Percentiles rank a stretch among this genome's conserved stretches.
These are phyloP conservation scores for Chalaropsis thielavioides DNA, from an alignment of 2,329 filamentous ascomycete genomes.

Conservation along the genomic window DNA sequence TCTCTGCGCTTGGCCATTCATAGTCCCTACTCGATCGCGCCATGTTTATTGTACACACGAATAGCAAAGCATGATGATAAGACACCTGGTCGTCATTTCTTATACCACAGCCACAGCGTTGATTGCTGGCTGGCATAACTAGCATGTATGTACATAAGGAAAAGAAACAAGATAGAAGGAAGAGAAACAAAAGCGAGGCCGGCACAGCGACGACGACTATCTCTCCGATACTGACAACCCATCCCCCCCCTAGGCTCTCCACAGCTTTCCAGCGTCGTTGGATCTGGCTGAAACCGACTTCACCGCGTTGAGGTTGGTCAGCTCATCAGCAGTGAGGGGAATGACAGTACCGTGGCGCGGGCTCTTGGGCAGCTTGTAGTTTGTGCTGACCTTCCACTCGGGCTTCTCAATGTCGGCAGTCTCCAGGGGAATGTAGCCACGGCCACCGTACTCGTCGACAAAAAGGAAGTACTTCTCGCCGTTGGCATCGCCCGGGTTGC, in stretches of 20 bases:
- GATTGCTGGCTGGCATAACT: not conserved
- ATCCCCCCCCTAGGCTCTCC: not conserved
- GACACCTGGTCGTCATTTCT: not conserved
- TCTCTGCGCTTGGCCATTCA: not conserved
- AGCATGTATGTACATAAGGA: not conserved
- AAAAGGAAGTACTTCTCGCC: slow-evolving; percentile 42
- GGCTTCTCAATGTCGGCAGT: slow-evolving; percentile 35
- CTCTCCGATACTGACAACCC: no score
- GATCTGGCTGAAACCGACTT: slow-evolving; percentile 13
- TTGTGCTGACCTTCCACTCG: slow-evolving; percentile 32
- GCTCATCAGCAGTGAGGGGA: slow-evolving; percentile 34
- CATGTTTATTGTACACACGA: not conserved
- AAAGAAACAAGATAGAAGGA: not conserved
- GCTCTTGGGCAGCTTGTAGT: slow-evolving; percentile 33
- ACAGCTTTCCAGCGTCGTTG: slow-evolving; percentile 19
- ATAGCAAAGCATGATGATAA: not conserved
- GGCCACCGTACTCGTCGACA: slow-evolving; percentile 37
- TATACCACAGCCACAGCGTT: not conserved
- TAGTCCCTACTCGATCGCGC: not conserved
- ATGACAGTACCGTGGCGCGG: slow-evolving; percentile 41
- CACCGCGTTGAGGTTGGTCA: slow-evolving; percentile 23
- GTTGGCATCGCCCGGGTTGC: slow-evolving; percentile 34
- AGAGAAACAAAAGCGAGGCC: not conserved
- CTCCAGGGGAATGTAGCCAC: slow-evolving; percentile 40
- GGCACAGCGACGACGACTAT: not conserved